Evolutionary conservation across 2,329 filamentous ascomycete genomes (phyloP).

Genomic region (Hymenoscyphus occultus): DNA sequence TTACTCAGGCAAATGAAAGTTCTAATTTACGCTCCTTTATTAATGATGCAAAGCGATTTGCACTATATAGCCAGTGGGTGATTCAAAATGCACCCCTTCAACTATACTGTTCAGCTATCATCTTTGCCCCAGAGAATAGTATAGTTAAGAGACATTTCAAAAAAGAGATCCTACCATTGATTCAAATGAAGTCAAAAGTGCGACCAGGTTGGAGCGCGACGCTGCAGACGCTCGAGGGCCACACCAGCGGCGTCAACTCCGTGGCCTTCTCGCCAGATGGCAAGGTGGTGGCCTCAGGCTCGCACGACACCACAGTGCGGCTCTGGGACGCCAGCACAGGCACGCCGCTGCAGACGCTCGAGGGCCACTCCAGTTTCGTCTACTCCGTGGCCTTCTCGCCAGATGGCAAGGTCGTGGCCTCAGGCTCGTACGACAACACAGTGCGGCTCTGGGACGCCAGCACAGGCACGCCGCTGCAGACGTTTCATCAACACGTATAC

Average conservation of each 20-base stretch:
- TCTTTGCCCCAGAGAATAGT: conserved; percentile 30
- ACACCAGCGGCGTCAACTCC: conserved; percentile 6
- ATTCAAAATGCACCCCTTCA: conserved; percentile 30
- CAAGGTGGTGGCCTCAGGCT: conserved; percentile 6
- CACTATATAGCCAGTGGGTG: conserved; percentile 26
- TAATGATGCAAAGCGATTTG: conserved; percentile 28
- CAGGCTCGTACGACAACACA: too few species aligned
- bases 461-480: too few species aligned
- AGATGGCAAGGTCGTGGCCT: too few species aligned
- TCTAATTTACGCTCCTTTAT: conserved; percentile 24
- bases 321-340: too few species aligned
- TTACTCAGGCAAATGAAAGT: conserved; percentile 3
- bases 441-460: too few species aligned
- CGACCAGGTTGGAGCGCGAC: conserved; percentile 19
- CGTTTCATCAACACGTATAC: too few species aligned
- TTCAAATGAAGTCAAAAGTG: conserved; percentile 19
- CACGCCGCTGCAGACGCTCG: too few species aligned
- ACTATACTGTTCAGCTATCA: conserved; percentile 31
- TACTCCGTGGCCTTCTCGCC: too few species aligned
- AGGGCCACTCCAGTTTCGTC: too few species aligned
- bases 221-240: conserved; percentile 19
- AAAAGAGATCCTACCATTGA: conserved; percentile 13
- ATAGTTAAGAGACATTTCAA: conserved; percentile 27
- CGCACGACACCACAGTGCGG: too few species aligned
- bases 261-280: conserved; percentile 20